Evolutionary conservation across 2,329 filamentous ascomycete genomes (phyloP).

Genomic region (Penicillium rolfsii): DNA sequence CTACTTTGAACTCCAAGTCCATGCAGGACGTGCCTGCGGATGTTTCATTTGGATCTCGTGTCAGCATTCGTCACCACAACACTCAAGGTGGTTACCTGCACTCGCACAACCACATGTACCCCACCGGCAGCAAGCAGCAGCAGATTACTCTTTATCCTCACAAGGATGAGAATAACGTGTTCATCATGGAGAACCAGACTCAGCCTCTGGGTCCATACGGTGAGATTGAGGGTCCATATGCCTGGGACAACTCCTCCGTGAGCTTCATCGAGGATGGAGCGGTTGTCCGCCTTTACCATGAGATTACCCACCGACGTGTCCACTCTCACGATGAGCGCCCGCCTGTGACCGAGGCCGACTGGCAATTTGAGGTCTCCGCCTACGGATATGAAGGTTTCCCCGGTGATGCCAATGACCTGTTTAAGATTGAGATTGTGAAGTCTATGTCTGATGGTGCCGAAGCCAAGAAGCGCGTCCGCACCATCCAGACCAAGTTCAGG

Average conservation of each 20-base stretch:
- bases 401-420: conserved; percentile 94
- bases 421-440: conserved; percentile 93
- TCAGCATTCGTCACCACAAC: conserved; percentile 89
- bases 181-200: conserved; percentile 93
- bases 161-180: conserved; percentile 98
- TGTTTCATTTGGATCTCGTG: conserved; percentile 82
- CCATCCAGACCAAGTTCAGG: conserved; percentile 95
- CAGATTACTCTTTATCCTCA: conserved; percentile 98
- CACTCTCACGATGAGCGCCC: conserved; percentile 92
- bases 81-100: conserved; percentile 98
- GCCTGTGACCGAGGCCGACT: conserved; percentile 82
- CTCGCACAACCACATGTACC: conserved; percentile 97
- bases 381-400: conserved; percentile 97
- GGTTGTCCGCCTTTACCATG: conserved; percentile 81
- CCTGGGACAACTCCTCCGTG: conserved; percentile 75
- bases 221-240: conserved; percentile 76
- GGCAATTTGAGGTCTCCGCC: conserved; percentile 94
- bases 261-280: conserved; percentile 76
- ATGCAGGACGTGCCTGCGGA: conserved; percentile 96
- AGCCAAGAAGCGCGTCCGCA: conserved; percentile 83
- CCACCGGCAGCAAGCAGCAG: conserved; percentile 95
- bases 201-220: conserved; percentile 79
- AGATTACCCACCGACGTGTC: conserved; percentile 80
- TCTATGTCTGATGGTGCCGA: conserved; percentile 76
- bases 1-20: conserved; percentile 91